Evolutionary conservation across 495 filamentous ascomycete species (phyloP).

Genomic region (Neurospora africana): DNA sequence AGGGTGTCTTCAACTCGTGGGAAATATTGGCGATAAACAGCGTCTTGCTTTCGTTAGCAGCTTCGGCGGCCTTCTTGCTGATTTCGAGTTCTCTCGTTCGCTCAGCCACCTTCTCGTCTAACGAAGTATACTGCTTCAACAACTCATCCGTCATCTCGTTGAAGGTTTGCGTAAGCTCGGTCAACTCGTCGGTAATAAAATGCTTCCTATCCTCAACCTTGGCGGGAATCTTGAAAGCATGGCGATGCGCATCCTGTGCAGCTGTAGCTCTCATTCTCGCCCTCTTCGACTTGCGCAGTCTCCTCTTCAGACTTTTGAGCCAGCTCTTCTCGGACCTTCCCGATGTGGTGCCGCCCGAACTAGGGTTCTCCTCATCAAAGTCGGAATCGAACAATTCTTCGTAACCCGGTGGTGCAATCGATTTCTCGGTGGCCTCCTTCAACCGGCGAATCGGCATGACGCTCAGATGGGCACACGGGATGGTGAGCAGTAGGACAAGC

Average conservation of each 20-base stretch:
- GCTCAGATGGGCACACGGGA: conserved; percentile 68
- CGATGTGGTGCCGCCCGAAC: conserved; percentile 23
- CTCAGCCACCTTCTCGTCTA: conserved; percentile 76
- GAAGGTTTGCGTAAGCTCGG: conserved; percentile 75
- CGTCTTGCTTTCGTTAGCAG: conserved; percentile 90
- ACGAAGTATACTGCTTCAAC: conserved; percentile 67
- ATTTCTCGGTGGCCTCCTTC: conserved; percentile 66
- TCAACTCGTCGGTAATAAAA: conserved; percentile 73
- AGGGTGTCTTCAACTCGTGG: conserved; percentile 83
- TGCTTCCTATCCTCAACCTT: conserved; percentile 69
- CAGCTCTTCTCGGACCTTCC: conserved; percentile 30
- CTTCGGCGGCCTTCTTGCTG: conserved; percentile 82
- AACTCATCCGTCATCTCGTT: conserved; percentile 93
- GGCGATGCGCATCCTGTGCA: conserved; percentile 37
- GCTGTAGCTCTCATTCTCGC: conserved; percentile 22
- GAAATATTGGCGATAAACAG: conserved; percentile 94
- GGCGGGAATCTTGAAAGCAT: conserved; percentile 68
- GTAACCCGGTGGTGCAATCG: conserved; percentile 54
- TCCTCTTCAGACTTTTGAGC: conserved; percentile 23
- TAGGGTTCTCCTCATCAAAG: conserved; percentile 35
- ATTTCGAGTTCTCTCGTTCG: conserved; percentile 76
- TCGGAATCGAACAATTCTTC: conserved; percentile 33
- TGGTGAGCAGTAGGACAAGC: conserved; percentile 51
- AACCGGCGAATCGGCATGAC: conserved; percentile 71
- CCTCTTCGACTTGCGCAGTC: conserved; percentile 15